Conservation (phyloP, 352 stramenopile species). For the Elongisporangium prolatum region DNA sequence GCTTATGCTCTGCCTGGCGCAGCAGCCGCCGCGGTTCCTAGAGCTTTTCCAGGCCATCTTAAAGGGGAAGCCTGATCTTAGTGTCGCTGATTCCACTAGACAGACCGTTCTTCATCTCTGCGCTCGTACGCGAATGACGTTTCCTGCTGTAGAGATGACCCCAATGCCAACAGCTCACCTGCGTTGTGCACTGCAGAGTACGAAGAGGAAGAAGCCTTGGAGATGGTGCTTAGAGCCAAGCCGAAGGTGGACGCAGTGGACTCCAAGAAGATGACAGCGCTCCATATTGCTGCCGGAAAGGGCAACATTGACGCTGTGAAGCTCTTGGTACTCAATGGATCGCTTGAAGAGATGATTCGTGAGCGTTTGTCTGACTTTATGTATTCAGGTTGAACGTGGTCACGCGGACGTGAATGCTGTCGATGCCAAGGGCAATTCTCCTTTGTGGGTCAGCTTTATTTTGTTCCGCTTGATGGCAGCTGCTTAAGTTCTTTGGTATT, state of each 20-base stretch:
- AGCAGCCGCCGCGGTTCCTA: slow-evolving; percentile 58
- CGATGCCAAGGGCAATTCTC: slow-evolving; percentile 63
- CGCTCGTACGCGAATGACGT: slow-evolving; percentile 27
- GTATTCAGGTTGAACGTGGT: slow-evolving; percentile 36
- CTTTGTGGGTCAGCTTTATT: slow-evolving; percentile 35
- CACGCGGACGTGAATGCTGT: slow-evolving; percentile 52
- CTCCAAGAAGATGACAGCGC: slow-evolving; percentile 70
- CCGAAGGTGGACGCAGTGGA: slow-evolving; percentile 58
- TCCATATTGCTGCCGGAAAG: slow-evolving; percentile 63
- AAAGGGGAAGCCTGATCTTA: slow-evolving; percentile 68
- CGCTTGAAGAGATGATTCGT: background rate
- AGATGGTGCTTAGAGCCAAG: slow-evolving; percentile 55
- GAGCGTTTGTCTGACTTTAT: slow-evolving; percentile 1
- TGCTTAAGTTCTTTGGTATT: background rate
- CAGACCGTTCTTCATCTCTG: slow-evolving; percentile 67
- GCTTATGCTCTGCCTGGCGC: slow-evolving; percentile 68
- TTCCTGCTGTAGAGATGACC: background rate
- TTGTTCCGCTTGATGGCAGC: background rate
- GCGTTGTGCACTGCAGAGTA: slow-evolving; percentile 36
- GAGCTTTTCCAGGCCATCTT: slow-evolving; percentile 61
- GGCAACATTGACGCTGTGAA: slow-evolving; percentile 55
- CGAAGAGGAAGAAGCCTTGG: slow-evolving; percentile 48
- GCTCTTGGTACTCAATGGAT: slow-evolving; percentile 29
- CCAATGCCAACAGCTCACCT: too few species aligned
- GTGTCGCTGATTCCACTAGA: slow-evolving; percentile 49